Percentiles rank a stretch among this genome's conserved stretches.
Evolutionary conservation across 768 basidiomycete genomes (phyloP).

Genomic region (Leccinellum luteum): DNA sequence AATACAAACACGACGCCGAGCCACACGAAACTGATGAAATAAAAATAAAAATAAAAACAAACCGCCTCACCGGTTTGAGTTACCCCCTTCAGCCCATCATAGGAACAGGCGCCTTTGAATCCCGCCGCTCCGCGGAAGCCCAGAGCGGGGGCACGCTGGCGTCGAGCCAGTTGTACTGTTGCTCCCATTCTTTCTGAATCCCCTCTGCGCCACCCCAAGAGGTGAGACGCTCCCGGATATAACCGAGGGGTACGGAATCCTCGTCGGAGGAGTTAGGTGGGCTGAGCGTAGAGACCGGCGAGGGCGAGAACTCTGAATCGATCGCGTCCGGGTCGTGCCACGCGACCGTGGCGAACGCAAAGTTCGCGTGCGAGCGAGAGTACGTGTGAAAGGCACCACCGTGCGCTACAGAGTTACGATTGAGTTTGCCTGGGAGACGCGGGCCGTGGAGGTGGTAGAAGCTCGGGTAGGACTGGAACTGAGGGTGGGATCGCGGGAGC

Average conservation of each 20-base stretch:
- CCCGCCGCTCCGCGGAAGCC: not conserved
- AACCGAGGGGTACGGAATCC: constrained; percentile 16
- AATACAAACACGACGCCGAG: not conserved
- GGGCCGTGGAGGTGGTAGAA: constrained; percentile 14
- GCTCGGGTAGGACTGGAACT: not conserved
- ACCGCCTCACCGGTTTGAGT: not conserved
- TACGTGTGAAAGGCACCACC: constrained; percentile 13
- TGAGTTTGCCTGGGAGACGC: not conserved
- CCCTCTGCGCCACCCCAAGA: not conserved
- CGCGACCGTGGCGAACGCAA: not conserved
- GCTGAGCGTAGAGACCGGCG: constrained; percentile 17
- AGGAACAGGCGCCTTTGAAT: not conserved
- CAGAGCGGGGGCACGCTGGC: not conserved
- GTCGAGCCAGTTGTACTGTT: not conserved
- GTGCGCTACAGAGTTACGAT: not conserved
- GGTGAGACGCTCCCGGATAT: constrained; percentile 7
- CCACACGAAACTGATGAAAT: too few relatives aligned
- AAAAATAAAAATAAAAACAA: not conserved
- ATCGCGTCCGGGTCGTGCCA: constrained; percentile 19
- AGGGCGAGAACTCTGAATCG: not conserved
- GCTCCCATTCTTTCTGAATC: not conserved
- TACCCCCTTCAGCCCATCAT: not conserved
- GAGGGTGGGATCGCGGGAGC: not conserved
- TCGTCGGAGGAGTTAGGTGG: constrained; percentile 16
- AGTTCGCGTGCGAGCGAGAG: constrained; percentile 10